Evolutionary conservation across 805 yeast species (phyloP).

Genomic region (Starmerella apicola): DNA sequence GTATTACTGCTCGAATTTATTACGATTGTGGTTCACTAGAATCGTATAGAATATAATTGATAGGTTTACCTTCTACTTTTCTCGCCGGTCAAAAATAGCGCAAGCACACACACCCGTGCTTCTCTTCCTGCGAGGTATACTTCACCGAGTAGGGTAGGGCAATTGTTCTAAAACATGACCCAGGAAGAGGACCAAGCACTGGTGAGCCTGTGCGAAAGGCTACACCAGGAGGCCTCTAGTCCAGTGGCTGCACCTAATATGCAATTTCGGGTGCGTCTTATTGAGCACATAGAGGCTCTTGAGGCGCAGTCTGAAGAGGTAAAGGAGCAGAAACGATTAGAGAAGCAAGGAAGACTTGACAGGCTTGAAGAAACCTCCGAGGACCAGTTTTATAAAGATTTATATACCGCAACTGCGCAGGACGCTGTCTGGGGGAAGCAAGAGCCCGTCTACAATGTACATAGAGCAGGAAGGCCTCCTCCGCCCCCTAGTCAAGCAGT

Average conservation of each 20-base stretch:
- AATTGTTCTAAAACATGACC: no score
- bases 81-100: no score
- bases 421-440: conserved; percentile 7
- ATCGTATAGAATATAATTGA: no score
- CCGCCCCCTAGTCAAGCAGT: conserved; percentile 15
- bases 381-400: conserved; percentile 9
- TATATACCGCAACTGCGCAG: conserved; percentile 14
- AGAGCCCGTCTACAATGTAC: conserved; percentile 13
- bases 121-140: no score
- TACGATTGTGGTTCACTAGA: no score
- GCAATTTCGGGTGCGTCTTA: conserved; percentile 5
- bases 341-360: conserved; percentile 8
- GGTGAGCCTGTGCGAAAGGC: conserved; percentile 10
- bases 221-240: conserved; percentile 6
- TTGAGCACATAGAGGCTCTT: conserved; percentile 4
- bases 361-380: conserved; percentile 1
- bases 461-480: conserved; percentile 11
- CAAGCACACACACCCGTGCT: no score
- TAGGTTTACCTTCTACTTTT: no score
- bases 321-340: conserved; percentile 4
- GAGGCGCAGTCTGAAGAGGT: conserved; percentile 5
- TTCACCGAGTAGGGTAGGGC: no score
- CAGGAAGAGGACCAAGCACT: conserved; percentile 15
- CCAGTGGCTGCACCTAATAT: conserved; percentile 3
- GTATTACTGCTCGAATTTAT: no score